Percentiles rank a stretch among this genome's conserved stretches.
phyloP scores from a whole-genome alignment of 306 rosid genomes.

The Pterocarpus santalinus region DNA sequence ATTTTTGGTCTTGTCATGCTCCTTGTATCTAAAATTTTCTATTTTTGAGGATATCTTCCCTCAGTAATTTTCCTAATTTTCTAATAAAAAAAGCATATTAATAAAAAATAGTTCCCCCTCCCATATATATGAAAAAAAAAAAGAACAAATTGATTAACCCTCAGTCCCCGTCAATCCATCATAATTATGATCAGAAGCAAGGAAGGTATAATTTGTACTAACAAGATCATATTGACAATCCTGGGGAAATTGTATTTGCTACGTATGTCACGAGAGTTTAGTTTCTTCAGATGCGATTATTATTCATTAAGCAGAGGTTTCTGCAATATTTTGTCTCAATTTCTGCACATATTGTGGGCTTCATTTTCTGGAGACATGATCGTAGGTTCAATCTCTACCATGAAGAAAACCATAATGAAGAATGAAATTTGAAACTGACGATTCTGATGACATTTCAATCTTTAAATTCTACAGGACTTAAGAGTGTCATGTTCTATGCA shows the following conservation, averaged over 20 bases:
- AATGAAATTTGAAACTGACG: slow-evolving; percentile 14
- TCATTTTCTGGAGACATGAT: slow-evolving; percentile 12
- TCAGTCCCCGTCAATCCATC: too few relatives aligned
- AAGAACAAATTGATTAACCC: too few relatives aligned
- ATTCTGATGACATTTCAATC: background rate
- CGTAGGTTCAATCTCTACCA: slow-evolving; percentile 33
- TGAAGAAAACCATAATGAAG: slow-evolving; percentile 32
- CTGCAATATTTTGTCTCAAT: background rate
- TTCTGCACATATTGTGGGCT: background rate
- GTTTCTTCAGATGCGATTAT: background rate
- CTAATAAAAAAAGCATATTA: too few relatives aligned
- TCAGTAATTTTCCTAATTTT: too few relatives aligned
- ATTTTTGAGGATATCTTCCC: too few relatives aligned
- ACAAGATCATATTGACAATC: too few relatives aligned
- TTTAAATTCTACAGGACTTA: slow-evolving; percentile 7
- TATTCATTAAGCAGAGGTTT: background rate
- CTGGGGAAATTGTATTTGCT: too few relatives aligned
- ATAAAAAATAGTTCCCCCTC: too few relatives aligned
- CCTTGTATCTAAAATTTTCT: too few relatives aligned
- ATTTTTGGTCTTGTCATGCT: background rate
- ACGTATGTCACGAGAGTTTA: background rate
- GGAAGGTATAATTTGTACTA: too few relatives aligned
- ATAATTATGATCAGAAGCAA: too few relatives aligned
- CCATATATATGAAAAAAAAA: too few relatives aligned
- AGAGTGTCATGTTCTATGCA: background rate